Base-by-base conservation (phyloP, 441 rosid genomes). In the Gossypium aridum region DNA sequence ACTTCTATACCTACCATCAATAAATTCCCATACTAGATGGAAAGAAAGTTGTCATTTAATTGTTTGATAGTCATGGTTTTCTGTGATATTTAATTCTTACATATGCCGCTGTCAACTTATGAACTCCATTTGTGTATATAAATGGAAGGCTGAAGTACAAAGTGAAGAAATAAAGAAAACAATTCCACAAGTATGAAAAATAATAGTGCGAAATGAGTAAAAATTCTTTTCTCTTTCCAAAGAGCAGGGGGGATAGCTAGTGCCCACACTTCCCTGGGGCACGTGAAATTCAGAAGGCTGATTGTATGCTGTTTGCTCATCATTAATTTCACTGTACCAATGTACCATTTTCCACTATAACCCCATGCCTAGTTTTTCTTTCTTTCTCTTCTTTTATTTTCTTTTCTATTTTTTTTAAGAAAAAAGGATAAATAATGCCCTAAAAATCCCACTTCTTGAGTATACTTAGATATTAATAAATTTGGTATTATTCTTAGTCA, bases 201-300 rank as follows among this genome's bases (percentile, higher is more conserved):
- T 19, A 2, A 23, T 0, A 22, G 1, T 17, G 16, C 13, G 16
- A 16, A 16, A 3, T 64, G 45, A 34, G 49, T 13, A 64, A 3
- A 64, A 37, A 64, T 37, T 17, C 1, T 37, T 37, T 3, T 17
- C 3, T 3, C n/a, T 64, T 37, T 37, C 12, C 19, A 37, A 39
- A 17, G 69, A 13, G 14, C 17, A 53, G 17, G 5, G 16, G 5
- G 20, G 23, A 8, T 54, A 55, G 8, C n/a, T 4, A 64, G 26
- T 64, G 28, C 16, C 39, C 57, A 67, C 71, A 22, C 56, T 22
- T 23, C 47, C 23, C 23, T 26, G 47, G 25, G 62, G 25, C 77
- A 64, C 53, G 77, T 65, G 77, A 64, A 39, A 2, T 26, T 51
- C 71, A 54, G 71, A 64, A 64, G 60, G 25, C n/a, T 19, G 61